phyloP scores from a whole-genome alignment of 208 protist species.

The Leptomonas seymouri region DNA sequence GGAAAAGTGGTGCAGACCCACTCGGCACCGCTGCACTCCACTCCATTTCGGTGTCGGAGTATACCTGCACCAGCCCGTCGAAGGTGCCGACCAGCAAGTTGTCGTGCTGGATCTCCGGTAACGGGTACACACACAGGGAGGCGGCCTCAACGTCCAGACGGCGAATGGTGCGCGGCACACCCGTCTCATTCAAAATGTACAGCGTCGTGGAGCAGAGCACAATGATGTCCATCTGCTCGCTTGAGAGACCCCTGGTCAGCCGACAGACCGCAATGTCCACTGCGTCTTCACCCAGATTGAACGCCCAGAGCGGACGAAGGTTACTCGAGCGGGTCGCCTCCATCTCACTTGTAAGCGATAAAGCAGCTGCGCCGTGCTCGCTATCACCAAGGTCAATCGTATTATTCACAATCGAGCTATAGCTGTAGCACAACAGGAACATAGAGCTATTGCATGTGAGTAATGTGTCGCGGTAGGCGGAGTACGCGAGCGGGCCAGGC shows the following conservation, averaged over 20 bases:
- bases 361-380: not conserved
- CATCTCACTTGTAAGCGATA: not conserved
- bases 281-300: conserved; percentile 88
- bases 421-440: conserved; percentile 84
- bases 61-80: conserved; percentile 78
- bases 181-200: conserved; percentile 66
- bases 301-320: conserved; percentile 61
- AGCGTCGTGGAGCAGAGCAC: conserved; percentile 80
- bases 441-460: conserved; percentile 84
- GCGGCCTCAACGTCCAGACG: conserved; percentile 79
- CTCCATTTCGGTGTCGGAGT: conserved; percentile 81
- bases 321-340: conserved; percentile 7
- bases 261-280: conserved; percentile 75
- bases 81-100: conserved; percentile 89
- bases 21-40: conserved; percentile 80
- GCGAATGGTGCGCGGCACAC: conserved; percentile 49
- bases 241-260: conserved; percentile 42
- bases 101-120: conserved; percentile 46
- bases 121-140: conserved; percentile 60
- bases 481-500: conserved; percentile 79
- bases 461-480: conserved; percentile 48
- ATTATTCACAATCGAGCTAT: conserved; percentile 59
- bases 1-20: conserved; percentile 46
- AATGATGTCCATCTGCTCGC: conserved; percentile 70
- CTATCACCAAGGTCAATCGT: conserved; percentile 14